A percentile compares a stretch with the other conserved stretches of the same genome.
Conservation (phyloP, 306 rosid genomes). For the Gastrolobium villosum region DNA sequence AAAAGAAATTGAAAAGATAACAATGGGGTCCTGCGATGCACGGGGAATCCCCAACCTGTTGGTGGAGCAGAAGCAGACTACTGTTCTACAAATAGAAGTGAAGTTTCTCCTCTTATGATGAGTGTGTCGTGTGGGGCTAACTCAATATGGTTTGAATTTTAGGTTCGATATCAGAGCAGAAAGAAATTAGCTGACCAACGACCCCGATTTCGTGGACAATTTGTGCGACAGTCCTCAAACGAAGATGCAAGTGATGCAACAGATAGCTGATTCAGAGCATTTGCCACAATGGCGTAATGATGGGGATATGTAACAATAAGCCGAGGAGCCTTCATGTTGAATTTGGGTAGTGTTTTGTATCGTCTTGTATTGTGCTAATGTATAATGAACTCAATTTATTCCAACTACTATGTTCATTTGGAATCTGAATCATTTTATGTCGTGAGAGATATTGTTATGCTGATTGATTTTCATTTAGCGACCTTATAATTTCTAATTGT, state of each 20-base stretch:
- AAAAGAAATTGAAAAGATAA: conserved; percentile 16
- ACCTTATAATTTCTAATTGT: background rate
- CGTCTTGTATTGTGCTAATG: conserved; percentile 36
- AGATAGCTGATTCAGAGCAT: conserved; percentile 59
- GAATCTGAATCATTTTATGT: conserved; percentile 34
- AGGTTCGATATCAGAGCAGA: conserved; percentile 85
- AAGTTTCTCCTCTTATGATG: background rate
- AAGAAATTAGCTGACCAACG: conserved; percentile 79
- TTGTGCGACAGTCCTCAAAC: conserved; percentile 64
- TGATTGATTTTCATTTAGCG: conserved; percentile 30
- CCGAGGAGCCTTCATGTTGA: conserved; percentile 33
- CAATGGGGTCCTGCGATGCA: background rate
- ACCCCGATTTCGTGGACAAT: conserved; percentile 78
- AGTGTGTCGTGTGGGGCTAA: conserved; percentile 29
- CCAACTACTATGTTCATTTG: conserved; percentile 44
- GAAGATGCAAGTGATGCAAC: conserved; percentile 61
- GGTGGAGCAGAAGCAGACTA: background rate
- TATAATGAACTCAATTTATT: conserved; percentile 39
- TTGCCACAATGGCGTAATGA: conserved; percentile 6
- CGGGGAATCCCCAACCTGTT: background rate
- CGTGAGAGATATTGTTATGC: conserved; percentile 38
- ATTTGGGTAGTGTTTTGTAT: conserved; percentile 35
- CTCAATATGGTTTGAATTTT: conserved; percentile 43
- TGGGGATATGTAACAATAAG: conserved; percentile 25
- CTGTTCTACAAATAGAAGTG: conserved; percentile 8